Base-by-base conservation (phyloP, 1,284 basidiomycete species). In the Sanghuangporus sanghuang region DNA sequence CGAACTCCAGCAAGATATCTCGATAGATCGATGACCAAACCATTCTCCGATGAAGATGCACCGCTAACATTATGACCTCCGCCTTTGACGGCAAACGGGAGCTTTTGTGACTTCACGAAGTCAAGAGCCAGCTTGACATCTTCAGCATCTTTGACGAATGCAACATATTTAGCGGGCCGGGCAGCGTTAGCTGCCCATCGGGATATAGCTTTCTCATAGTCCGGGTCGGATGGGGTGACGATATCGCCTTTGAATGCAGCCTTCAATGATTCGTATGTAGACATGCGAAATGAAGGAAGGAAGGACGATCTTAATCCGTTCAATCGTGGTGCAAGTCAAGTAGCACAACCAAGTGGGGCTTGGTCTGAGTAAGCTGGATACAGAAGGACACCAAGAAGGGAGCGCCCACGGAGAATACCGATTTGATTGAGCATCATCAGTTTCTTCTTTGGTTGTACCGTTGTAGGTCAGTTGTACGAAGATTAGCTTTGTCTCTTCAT, bases 11-110 rank as follows among this genome's bases (percentile, higher is more conserved):
- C 76, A 48, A 87, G 57, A 64, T 83, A 72, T 12, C 77, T 74
- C 7, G 77, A 78, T 6, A 86, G 76, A 69, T 86, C 84, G 65
- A 87, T 78, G 18, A 86, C 82, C 3, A 86, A 73, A 9, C 84
- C 83, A 40, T 73, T 77, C 46, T 82, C 79, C 8, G 71, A 73
- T 1, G 83, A 84, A 3, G 81, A 83, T 12, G 81, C 77, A 8
- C 79, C 81, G 11, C 78, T 73, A 54, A 79, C 70, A 54, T 74
- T 81, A 67, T 86, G 84, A 1, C 83, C 84, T 36, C 84, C 64
- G 2, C 64, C 78, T 32, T 75, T 74, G 49, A 85, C 76, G 6
- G 79, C 79, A 9, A 86, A 69, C 21, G 77, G 75, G 2, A 81
- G 69, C 16, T 68, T 68, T 44, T 77, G 74, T 8, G 69, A 67